Percentiles rank a stretch among this genome's conserved stretches.
These are phyloP conservation scores for Thelonectria blattea DNA, from an alignment of 2,329 filamentous ascomycete species.

Conservation along the genomic window DNA sequence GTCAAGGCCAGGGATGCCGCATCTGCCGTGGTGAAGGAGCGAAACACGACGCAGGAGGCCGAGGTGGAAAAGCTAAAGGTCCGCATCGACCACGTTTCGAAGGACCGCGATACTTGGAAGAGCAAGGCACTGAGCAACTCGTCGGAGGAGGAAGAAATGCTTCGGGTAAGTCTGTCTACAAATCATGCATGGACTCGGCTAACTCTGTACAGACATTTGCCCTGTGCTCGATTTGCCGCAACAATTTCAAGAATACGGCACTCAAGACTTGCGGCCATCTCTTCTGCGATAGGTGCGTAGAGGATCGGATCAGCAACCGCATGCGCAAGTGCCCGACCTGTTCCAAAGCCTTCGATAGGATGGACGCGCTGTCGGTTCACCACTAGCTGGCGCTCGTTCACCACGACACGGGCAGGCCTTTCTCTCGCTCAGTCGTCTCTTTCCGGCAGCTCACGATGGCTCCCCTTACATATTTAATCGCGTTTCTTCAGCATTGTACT, in stretches of 20 bases:
- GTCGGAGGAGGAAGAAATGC: conserved; percentile 81
- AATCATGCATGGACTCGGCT: conserved; percentile 16
- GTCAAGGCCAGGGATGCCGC: conserved; percentile 77
- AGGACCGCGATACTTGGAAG: conserved; percentile 86
- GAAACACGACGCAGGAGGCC: conserved; percentile 67
- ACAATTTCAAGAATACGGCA: conserved; percentile 91
- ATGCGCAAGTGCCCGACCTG: conserved; percentile 96
- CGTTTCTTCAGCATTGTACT: conserved; percentile 31
- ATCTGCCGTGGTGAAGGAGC: conserved; percentile 57
- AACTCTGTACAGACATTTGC: conserved; percentile 44
- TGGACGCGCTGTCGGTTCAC: conserved; percentile 82
- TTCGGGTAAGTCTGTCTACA: conserved; percentile 72
- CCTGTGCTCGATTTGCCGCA: conserved; percentile 90
- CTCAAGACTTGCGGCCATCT: conserved; percentile 95
- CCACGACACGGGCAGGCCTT: not conserved
- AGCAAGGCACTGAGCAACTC: conserved; percentile 81
- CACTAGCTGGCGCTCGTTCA: conserved; percentile 36
- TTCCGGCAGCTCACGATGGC: conserved; percentile 27
- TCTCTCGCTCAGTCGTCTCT: conserved; percentile 19
- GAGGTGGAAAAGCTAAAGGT: conserved; percentile 83
- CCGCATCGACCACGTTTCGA: conserved; percentile 77
- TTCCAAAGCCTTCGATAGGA: conserved; percentile 87
- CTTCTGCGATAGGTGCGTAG: conserved; percentile 90
- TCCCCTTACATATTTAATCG: conserved; percentile 33
- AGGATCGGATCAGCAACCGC: conserved; percentile 85